A percentile compares a stretch with the other conserved stretches of the same genome.
phyloP scores from a whole-genome alignment of 805 yeast genomes.

The Myxozyma udenii region DNA sequence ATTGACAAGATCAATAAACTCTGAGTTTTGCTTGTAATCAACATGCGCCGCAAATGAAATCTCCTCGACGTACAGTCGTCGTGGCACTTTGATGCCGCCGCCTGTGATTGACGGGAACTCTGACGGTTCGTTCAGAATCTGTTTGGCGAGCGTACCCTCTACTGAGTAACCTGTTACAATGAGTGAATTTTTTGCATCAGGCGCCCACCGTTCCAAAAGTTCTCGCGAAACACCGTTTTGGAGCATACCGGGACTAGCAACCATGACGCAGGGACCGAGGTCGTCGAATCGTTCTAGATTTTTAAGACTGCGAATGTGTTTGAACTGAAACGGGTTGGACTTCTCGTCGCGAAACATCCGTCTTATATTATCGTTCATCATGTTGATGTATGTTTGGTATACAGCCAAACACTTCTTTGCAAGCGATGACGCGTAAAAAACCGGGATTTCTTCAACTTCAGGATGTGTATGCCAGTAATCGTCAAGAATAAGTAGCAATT shows the following conservation, averaged over 20 bases:
- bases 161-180: slow-evolving; percentile 95
- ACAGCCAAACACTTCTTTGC: slow-evolving; percentile 97
- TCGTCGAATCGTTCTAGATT: slow-evolving; percentile 84
- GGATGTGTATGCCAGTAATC: slow-evolving; percentile 89
- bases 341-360: slow-evolving; percentile 70
- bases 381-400: slow-evolving; percentile 90
- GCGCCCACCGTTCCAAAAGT: slow-evolving; percentile 92
- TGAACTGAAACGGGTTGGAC: slow-evolving; percentile 87
- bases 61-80: slow-evolving; percentile 84
- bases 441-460: slow-evolving; percentile 75
- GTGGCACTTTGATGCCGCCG: slow-evolving; percentile 64
- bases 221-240: slow-evolving; percentile 94
- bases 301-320: slow-evolving; percentile 73
- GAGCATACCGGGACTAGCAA: slow-evolving; percentile 98
- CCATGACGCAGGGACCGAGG: slow-evolving; percentile 90
- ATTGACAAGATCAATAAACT: slow-evolving; percentile 81
- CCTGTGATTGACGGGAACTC: slow-evolving; percentile 70
- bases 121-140: slow-evolving; percentile 78
- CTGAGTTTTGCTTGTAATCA: slow-evolving; percentile 88
- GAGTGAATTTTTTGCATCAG: slow-evolving; percentile 85
- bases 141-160: slow-evolving; percentile 97
- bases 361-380: slow-evolving; percentile 93
- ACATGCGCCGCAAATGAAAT: slow-evolving; percentile 99
- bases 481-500: slow-evolving; percentile 79
- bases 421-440: slow-evolving; percentile 86